These are phyloP conservation scores for Cyphellophora attinorum DNA, from an alignment of 2,329 filamentous ascomycete genomes.

Conservation along the genomic window DNA sequence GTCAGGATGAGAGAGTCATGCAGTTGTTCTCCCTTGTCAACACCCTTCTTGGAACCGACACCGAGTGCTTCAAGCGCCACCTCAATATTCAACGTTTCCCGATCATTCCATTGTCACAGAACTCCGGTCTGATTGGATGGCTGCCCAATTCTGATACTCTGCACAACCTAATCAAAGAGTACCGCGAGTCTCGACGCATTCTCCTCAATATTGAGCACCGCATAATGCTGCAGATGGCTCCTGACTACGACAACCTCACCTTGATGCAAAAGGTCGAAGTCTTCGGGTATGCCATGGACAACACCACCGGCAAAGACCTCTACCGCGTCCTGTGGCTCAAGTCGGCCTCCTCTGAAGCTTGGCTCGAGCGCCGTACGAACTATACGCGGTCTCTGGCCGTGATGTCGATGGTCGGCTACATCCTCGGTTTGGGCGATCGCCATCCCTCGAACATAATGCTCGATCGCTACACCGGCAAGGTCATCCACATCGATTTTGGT, in stretches of 20 bases:
- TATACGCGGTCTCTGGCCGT: constrained; percentile 95
- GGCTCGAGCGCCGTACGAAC: constrained; percentile 96
- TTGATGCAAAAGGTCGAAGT: constrained; percentile 99
- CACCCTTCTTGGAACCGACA: constrained; percentile 84
- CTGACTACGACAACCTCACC: constrained; percentile 95
- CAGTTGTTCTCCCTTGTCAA: constrained; percentile 97
- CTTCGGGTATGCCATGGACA: constrained; percentile 97
- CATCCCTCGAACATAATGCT: constrained; percentile 98
- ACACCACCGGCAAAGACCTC: constrained; percentile 95
- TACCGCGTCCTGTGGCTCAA: constrained; percentile 98
- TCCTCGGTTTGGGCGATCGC: constrained; percentile 88
- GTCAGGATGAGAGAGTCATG: constrained; percentile 98
- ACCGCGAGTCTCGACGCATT: constrained; percentile 93
- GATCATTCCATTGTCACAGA: constrained; percentile 93
- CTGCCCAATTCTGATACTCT: constrained; percentile 96
- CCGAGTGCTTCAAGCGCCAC: constrained; percentile 93
- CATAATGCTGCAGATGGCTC: constrained; percentile 99
- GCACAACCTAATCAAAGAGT: constrained; percentile 93
- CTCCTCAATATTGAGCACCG: constrained; percentile 97
- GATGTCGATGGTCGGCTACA: constrained; percentile 99
- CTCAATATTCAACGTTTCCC: constrained; percentile 93
- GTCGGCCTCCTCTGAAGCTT: constrained; percentile 94
- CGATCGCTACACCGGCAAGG: constrained; percentile 89
- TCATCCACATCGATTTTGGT: constrained; percentile 97
- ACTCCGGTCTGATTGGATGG: constrained; percentile 90